Conservation (phyloP, 1,139 yeast genomes). For the Ogataea hybrid region DNA sequence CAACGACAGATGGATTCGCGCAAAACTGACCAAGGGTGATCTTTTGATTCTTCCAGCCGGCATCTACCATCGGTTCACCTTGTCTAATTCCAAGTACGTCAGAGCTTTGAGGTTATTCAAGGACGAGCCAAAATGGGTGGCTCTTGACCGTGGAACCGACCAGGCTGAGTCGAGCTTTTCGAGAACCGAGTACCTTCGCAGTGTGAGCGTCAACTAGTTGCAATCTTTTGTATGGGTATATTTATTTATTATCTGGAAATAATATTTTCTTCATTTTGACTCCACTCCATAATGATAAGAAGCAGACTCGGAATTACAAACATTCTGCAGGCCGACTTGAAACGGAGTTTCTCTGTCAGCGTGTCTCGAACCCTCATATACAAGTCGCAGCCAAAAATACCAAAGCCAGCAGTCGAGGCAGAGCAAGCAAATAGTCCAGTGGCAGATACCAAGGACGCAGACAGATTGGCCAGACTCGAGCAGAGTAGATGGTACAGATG, state of each 20-base stretch:
- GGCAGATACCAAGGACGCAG: slow-evolving; percentile 24
- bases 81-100: slow-evolving; percentile 58
- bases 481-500: slow-evolving; percentile 30
- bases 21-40: slow-evolving; percentile 62
- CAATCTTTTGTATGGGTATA: background rate
- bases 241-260: background rate
- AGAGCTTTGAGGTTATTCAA: slow-evolving; percentile 82
- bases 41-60: slow-evolving; percentile 84
- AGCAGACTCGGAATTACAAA: background rate
- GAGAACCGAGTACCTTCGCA: slow-evolving; percentile 21
- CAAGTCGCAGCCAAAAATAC: slow-evolving; percentile 21
- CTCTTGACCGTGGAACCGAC: slow-evolving; percentile 54
- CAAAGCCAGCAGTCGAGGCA: slow-evolving; percentile 1
- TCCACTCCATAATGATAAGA: background rate
- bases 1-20: slow-evolving; percentile 69
- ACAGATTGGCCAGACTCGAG: slow-evolving; percentile 22
- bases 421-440: slow-evolving; percentile 9
- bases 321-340: background rate
- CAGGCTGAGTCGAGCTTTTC: slow-evolving; percentile 36
- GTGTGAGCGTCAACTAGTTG: slow-evolving; percentile 9
- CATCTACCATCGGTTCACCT: slow-evolving; percentile 87
- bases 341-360: slow-evolving; percentile 8
- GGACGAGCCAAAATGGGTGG: slow-evolving; percentile 97
- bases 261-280: background rate
- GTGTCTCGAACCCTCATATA: slow-evolving; percentile 12